Evolutionary conservation across 116 monocot genomes (phyloP).

Genomic region (Phalaenopsis hybrid): DNA sequence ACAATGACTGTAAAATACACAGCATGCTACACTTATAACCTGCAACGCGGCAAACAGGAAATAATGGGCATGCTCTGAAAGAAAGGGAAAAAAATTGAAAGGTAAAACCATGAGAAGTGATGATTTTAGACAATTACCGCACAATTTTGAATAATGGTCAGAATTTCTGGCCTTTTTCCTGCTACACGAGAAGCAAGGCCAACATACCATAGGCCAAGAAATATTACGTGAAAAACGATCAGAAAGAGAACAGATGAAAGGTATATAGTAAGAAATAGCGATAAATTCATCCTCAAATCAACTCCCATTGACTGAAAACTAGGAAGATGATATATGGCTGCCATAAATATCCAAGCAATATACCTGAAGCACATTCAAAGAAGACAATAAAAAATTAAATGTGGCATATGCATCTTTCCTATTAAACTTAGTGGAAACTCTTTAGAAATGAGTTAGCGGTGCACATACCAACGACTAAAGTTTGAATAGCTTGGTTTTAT

Average conservation of each 20-base stretch:
- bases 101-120: background rate
- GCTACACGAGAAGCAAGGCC: constrained; percentile 93
- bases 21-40: constrained; percentile 97
- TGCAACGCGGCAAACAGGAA: constrained; percentile 23
- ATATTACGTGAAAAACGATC: constrained; percentile 78
- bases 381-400: constrained; percentile 12
- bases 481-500: constrained; percentile 98
- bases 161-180: constrained; percentile 79
- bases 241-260: constrained; percentile 81
- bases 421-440: constrained; percentile 3
- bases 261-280: constrained; percentile 79
- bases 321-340: constrained; percentile 95
- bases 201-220: constrained; percentile 95
- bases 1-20: constrained; percentile 99
- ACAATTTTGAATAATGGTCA: constrained; percentile 88
- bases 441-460: constrained; percentile 2
- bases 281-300: constrained; percentile 96
- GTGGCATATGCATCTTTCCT: background rate
- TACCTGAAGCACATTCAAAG: constrained; percentile 56
- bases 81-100: background rate
- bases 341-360: constrained; percentile 92
- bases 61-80: background rate
- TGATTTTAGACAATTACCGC: constrained; percentile 44
- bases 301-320: constrained; percentile 99
- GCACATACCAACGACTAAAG: constrained; percentile 90